Conservation (phyloP, 306 rosid species). For the Phaseolus lunatus region DNA sequence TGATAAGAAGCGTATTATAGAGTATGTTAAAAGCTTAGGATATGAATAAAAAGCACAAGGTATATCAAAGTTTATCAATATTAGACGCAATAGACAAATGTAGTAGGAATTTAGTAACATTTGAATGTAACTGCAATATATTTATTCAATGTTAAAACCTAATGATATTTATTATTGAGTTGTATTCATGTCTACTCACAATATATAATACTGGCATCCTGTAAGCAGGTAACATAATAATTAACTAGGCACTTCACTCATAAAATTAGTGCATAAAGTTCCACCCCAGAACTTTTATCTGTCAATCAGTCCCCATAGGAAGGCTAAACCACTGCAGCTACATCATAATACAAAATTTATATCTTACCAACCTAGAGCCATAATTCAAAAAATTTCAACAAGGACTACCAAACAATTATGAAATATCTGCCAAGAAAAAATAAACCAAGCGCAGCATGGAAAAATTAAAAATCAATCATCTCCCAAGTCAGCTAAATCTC, state of each 20-base stretch:
- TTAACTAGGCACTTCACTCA: background rate
- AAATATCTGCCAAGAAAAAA: background rate
- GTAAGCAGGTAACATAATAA: background rate
- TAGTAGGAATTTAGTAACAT: background rate
- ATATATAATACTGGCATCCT: background rate
- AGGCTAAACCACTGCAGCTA: constrained; percentile 3
- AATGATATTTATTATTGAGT: background rate
- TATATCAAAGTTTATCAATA: background rate
- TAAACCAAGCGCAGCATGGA: background rate
- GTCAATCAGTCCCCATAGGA: background rate
- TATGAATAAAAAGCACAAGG: background rate
- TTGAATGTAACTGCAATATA: constrained; percentile 10
- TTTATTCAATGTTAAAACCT: background rate
- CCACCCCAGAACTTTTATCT: constrained; percentile 1
- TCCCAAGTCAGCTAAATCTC: background rate
- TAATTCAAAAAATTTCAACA: constrained; percentile 2
- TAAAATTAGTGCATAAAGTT: background rate
- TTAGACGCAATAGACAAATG: background rate
- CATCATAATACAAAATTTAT: constrained; percentile 1
- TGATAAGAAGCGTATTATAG: background rate
- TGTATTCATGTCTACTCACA: constrained; percentile 4
- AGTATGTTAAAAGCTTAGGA: background rate
- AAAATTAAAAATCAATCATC: background rate
- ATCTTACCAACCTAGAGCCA: background rate
- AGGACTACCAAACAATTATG: background rate